Base-by-base conservation (phyloP, 2,329 filamentous ascomycete species). In the Fusarium sp. region DNA sequence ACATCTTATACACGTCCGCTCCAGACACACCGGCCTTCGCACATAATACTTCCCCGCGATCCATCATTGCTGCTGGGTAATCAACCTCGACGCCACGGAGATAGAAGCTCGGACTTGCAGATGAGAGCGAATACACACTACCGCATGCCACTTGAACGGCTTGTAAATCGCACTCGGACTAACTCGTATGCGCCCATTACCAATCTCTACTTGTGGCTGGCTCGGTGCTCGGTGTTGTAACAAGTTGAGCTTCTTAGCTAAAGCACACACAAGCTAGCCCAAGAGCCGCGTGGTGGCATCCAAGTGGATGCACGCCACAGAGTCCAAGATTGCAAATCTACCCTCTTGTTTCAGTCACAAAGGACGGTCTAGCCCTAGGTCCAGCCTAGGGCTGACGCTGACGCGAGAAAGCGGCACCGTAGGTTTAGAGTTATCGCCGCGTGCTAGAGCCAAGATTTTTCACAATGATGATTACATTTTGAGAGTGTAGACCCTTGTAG, bases 381-480 rank as follows among this genome's bases (percentile, higher is more conserved):
- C 67, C 70, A 70, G 65, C 77, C 77, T 78, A 78, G 74, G 74
- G 77, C 74, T 76, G 77, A 72, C 56, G 54, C 59, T 72, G 73
- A 66, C 64, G 63, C 58, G 59, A 66, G 61, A 57, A 27, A 35
- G 8, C 34, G 41, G 50, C 18, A 67, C 66, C 66, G 70, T 52
- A 27, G 56, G 68, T 64, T 74, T 78, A 78, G 75, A 74, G 63
- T 78, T 77, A 73, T 76, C 73, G 43, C 73, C 71, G 76, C 66
- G 48, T 66, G 54, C 61, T 67, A 71, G 35, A 27, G 25, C 52
- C 30, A 20, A 57, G 50, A 57, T 34, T 34, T 14, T 14, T 11
- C 23, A 48, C 43, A 18, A 52, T 52, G 48, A 43, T 60, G 57
- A 43, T 52, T 25, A 59, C 52, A 57, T 62, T 57, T 25, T 32